Evolutionary conservation across 352 stramenopile species (phyloP).

Genomic region (Phytophthora meadii): DNA sequence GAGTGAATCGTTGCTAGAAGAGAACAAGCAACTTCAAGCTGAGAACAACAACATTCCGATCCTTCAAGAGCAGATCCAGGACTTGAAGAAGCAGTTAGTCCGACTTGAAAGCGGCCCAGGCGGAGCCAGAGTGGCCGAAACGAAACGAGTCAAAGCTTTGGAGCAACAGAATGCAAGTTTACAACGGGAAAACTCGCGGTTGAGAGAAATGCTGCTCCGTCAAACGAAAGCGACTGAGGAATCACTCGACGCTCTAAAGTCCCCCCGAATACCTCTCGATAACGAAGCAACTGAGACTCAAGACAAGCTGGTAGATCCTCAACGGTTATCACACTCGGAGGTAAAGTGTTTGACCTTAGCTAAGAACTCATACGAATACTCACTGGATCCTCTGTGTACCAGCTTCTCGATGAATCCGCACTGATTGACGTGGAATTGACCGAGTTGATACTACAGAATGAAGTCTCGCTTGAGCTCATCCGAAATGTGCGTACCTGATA

Average conservation of each 20-base stretch:
- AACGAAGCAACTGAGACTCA: constrained; percentile 14
- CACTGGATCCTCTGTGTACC: background rate
- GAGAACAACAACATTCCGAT: constrained; percentile 91
- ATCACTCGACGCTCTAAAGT: constrained; percentile 23
- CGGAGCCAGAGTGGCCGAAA: constrained; percentile 7
- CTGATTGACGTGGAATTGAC: constrained; percentile 81
- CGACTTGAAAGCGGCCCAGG: constrained; percentile 10
- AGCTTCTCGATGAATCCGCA: constrained; percentile 80
- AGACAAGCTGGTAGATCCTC: constrained; percentile 11
- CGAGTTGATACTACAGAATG: constrained; percentile 86
- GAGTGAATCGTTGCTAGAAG: constrained; percentile 58
- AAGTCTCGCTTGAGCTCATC: constrained; percentile 85
- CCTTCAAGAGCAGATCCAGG: constrained; percentile 70
- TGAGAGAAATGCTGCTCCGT: constrained; percentile 51
- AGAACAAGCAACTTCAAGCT: constrained; percentile 71
- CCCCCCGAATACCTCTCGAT: constrained; percentile 12
- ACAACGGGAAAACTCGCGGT: constrained; percentile 52
- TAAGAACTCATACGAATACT: background rate
- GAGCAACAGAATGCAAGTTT: constrained; percentile 61
- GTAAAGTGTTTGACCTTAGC: constrained; percentile 9
- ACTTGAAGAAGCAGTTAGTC: constrained; percentile 65
- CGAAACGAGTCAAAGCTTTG: constrained; percentile 49
- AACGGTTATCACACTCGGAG: constrained; percentile 33
- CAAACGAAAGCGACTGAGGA: constrained; percentile 31
- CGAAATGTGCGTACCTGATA: constrained; percentile 54